Conservation (phyloP, 495 filamentous ascomycete species). For the Annulohypoxylon maeteangense region DNA sequence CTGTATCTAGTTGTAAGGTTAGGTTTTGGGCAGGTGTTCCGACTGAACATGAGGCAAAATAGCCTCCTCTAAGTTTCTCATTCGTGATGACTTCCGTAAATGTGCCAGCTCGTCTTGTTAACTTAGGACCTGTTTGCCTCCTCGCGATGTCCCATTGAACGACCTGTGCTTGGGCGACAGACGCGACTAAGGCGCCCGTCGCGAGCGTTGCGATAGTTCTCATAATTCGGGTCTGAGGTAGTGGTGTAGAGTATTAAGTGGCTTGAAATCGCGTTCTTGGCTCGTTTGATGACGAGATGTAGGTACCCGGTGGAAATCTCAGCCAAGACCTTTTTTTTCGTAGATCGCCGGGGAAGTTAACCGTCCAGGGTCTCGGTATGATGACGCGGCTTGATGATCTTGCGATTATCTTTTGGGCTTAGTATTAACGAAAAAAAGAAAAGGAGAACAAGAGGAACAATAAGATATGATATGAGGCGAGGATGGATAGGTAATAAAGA, state of each 20-base stretch:
- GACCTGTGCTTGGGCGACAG: conserved; percentile 49
- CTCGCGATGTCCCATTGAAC: conserved; percentile 58
- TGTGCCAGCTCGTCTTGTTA: conserved; percentile 48
- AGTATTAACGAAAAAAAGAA: not conserved
- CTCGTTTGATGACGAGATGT: conserved; percentile 1
- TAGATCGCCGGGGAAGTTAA: conserved; percentile 20
- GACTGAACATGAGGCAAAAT: conserved; percentile 74
- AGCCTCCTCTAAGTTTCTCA: conserved; percentile 62
- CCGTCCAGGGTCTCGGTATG: conserved; percentile 14
- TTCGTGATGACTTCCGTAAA: conserved; percentile 56
- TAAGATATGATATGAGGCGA: not conserved
- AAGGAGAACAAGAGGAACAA: not conserved
- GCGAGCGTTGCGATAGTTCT: conserved; percentile 35
- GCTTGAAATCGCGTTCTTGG: not conserved
- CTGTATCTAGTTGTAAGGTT: conserved; percentile 80
- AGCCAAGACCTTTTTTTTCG: conserved; percentile 26
- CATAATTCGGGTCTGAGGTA: conserved; percentile 26
- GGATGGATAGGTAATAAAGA: not conserved
- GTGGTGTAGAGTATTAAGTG: not conserved
- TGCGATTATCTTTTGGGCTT: not conserved
- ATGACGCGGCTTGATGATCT: conserved; percentile 31
- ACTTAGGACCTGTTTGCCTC: conserved; percentile 27
- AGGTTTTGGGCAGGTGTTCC: conserved; percentile 77
- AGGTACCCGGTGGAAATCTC: not conserved
- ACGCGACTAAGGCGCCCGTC: conserved; percentile 48